These are phyloP conservation scores for Spirogloea muscicola DNA, from an alignment of 139 green algal genomes.

Conservation along the genomic window DNA sequence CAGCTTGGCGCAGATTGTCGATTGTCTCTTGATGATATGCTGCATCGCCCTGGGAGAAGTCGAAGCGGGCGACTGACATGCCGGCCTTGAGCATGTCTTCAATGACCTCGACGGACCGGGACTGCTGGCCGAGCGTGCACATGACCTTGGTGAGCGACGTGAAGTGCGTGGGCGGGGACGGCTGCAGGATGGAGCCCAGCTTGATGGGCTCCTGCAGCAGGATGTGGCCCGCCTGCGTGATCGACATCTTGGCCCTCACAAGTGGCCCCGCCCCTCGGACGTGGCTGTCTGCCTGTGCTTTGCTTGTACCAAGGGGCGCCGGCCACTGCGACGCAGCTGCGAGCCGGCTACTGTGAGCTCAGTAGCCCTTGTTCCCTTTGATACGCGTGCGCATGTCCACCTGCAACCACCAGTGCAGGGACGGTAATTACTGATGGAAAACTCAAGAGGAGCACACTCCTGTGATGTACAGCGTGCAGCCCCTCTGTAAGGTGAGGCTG, in stretches of 20 bases:
- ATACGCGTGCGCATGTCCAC: conserved; percentile 11
- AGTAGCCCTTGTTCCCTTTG: conserved; percentile 16
- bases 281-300: no score
- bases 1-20: conserved; percentile 69
- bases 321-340: no score
- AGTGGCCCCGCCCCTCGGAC: no score
- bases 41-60: conserved; percentile 91
- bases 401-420: no score
- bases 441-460: no score
- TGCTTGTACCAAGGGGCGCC: no score
- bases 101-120: conserved; percentile 68
- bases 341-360: no score
- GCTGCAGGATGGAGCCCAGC: background rate
- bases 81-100: conserved; percentile 83
- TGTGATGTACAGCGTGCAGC: background rate
- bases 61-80: conserved; percentile 95
- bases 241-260: no score
- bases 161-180: background rate
- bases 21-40: conserved; percentile 95
- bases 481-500: background rate
- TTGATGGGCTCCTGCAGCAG: background rate
- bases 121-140: conserved; percentile 87
- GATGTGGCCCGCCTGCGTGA: no score
- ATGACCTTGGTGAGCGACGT: conserved; percentile 75
- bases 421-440: no score